Percentiles rank a stretch among this genome's conserved stretches.
Conservation (phyloP, 2,329 filamentous ascomycete species). For the Aspergillus fischeri region DNA sequence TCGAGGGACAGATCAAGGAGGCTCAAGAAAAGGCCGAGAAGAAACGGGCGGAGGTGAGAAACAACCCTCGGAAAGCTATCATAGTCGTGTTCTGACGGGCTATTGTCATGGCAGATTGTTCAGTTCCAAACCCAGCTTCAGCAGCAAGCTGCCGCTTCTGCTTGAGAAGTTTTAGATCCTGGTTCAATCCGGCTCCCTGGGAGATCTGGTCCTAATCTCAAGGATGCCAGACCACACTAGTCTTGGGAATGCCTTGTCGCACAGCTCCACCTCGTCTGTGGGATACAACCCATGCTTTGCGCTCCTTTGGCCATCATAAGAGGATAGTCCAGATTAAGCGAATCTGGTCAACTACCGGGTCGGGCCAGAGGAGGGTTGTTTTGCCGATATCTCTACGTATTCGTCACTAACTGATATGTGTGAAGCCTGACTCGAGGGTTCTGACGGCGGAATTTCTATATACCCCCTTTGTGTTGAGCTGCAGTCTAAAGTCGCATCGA, state of each 20-base stretch:
- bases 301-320: not conserved
- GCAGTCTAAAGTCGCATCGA: not conserved
- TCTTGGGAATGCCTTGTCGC: not conserved
- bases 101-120: constrained; percentile 27
- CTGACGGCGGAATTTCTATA: not conserved
- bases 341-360: not conserved
- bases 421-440: not conserved
- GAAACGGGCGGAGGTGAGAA: constrained; percentile 60
- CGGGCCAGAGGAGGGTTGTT: not conserved
- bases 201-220: not conserved
- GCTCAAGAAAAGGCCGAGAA: constrained; percentile 62
- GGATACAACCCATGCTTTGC: not conserved
- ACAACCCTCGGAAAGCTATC: not conserved
- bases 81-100: constrained; percentile 12
- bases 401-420: not conserved
- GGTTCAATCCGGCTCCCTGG: not conserved
- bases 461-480: not conserved
- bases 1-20: constrained; percentile 62
- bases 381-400: not conserved
- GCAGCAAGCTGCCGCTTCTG: constrained; percentile 32
- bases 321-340: not conserved
- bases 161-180: constrained; percentile 15
- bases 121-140: constrained; percentile 38
- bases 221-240: not conserved
- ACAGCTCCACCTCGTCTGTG: not conserved